phyloP scores from a whole-genome alignment of 179 eudicot genomes.

The Heliamphora pulchella region DNA sequence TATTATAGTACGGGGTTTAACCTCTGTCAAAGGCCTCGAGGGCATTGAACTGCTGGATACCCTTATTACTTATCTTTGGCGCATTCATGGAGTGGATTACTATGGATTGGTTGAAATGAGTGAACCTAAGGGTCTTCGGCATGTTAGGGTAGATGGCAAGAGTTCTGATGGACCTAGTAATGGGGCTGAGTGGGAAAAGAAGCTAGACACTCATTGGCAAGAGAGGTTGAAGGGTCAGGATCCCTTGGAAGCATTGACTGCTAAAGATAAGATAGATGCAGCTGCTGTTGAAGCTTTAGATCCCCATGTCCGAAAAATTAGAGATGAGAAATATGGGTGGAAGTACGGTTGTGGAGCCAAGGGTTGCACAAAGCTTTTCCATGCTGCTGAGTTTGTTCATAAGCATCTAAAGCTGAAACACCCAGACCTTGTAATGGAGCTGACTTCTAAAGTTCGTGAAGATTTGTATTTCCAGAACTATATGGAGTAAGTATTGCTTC shows the following conservation, averaged over 20 bases:
- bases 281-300: slow-evolving; percentile 90
- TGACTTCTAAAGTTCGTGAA: slow-evolving; percentile 87
- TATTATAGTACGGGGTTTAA: slow-evolving; percentile 67
- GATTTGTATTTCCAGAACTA: slow-evolving; percentile 94
- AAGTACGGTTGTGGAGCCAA: slow-evolving; percentile 99
- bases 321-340: slow-evolving; percentile 99
- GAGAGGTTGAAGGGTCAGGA: slow-evolving; percentile 70
- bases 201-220: slow-evolving; percentile 76
- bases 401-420: slow-evolving; percentile 95
- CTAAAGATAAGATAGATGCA: slow-evolving; percentile 92
- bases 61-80: slow-evolving; percentile 91
- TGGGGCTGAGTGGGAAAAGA: slow-evolving; percentile 86
- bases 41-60: slow-evolving; percentile 93
- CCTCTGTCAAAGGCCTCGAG: slow-evolving; percentile 87
- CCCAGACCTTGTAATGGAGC: slow-evolving; percentile 71
- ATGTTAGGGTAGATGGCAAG: slow-evolving; percentile 79
- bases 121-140: slow-evolving; percentile 87
- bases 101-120: slow-evolving; percentile 73
- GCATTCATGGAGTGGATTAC: slow-evolving; percentile 93
- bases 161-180: slow-evolving; percentile 36
- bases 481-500: slow-evolving; percentile 57
- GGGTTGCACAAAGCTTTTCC: slow-evolving; percentile 97
- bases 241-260: slow-evolving; percentile 86
- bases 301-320: slow-evolving; percentile 86
- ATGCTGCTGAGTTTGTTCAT: slow-evolving; percentile 97